phyloP scores from a whole-genome alignment of 2,329 filamentous ascomycete species.

The Colletotrichum sidae region DNA sequence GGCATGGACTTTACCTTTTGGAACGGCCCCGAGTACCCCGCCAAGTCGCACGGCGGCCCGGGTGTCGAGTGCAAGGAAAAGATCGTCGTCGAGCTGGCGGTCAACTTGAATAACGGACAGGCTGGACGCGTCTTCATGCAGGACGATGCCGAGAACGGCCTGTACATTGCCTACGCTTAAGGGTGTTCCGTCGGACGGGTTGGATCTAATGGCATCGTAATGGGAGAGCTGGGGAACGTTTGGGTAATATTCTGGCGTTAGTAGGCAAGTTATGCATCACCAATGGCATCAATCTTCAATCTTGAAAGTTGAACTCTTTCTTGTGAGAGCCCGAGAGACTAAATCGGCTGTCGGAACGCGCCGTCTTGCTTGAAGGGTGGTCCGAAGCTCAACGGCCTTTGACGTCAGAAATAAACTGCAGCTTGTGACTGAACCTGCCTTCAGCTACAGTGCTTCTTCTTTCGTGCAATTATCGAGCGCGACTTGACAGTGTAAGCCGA shows the following conservation, averaged over 20 bases:
- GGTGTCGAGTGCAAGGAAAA: slow-evolving; percentile 19
- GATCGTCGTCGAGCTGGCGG: slow-evolving; percentile 25
- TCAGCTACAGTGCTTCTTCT: no score
- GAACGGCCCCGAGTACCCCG: slow-evolving; percentile 16
- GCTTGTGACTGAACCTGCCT: no score
- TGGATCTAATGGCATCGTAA: slow-evolving; percentile 2
- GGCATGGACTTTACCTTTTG: slow-evolving; percentile 28
- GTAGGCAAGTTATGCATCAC: not conserved
- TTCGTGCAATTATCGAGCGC: no score
- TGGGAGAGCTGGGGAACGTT: not conserved
- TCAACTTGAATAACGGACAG: slow-evolving; percentile 22
- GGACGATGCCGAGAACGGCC: slow-evolving; percentile 27
- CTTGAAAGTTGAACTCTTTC: no score
- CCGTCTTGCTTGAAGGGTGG: no score
- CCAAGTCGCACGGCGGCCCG: slow-evolving; percentile 14
- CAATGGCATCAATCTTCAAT: no score
- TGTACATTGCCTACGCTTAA: slow-evolving; percentile 21
- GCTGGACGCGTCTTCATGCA: slow-evolving; percentile 22
- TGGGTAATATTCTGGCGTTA: not conserved
- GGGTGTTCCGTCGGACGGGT: not conserved
- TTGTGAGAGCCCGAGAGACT: no score
- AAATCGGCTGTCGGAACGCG: no score
- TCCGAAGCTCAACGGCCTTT: no score
- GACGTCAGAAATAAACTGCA: no score
- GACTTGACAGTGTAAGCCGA: no score